These are phyloP conservation scores for Baeospora myosura DNA, from an alignment of 1,284 basidiomycete species.

Conservation along the genomic window DNA sequence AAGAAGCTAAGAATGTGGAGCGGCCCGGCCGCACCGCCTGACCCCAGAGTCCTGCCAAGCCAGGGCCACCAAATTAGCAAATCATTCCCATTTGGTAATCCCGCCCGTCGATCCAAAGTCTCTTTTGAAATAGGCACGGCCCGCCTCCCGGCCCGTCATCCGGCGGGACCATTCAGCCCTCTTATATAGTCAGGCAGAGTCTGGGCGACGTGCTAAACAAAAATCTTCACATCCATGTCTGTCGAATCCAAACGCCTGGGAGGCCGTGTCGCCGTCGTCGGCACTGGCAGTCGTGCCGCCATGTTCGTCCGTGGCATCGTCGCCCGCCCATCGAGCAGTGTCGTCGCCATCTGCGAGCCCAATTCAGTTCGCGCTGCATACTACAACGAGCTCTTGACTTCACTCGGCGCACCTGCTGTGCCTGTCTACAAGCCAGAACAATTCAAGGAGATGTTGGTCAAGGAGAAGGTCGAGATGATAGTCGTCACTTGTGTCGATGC, in stretches of 20 bases:
- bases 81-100: too few species aligned
- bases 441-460: conserved; percentile 40
- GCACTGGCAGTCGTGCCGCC: conserved; percentile 34
- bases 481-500: conserved; percentile 50
- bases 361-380: conserved; percentile 39
- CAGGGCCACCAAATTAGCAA: too few species aligned
- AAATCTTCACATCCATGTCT: conserved; percentile 1
- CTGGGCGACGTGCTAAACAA: too few species aligned
- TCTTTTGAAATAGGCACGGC: too few species aligned
- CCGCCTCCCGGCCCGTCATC: too few species aligned
- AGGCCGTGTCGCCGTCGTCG: conserved; percentile 33
- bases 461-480: conserved; percentile 39
- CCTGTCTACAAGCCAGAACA: conserved; percentile 36
- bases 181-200: too few species aligned
- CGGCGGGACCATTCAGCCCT: too few species aligned
- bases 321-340: conserved; percentile 26
- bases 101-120: too few species aligned
- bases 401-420: conserved; percentile 29
- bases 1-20: too few species aligned
- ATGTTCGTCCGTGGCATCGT: conserved; percentile 39
- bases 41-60: too few species aligned
- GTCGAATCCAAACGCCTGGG: conserved; percentile 19
- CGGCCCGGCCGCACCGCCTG: too few species aligned
- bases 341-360: conserved; percentile 46
- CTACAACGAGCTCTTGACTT: conserved; percentile 37